Conservation (phyloP, 768 basidiomycete genomes). For the Boletus barrowsii region DNA sequence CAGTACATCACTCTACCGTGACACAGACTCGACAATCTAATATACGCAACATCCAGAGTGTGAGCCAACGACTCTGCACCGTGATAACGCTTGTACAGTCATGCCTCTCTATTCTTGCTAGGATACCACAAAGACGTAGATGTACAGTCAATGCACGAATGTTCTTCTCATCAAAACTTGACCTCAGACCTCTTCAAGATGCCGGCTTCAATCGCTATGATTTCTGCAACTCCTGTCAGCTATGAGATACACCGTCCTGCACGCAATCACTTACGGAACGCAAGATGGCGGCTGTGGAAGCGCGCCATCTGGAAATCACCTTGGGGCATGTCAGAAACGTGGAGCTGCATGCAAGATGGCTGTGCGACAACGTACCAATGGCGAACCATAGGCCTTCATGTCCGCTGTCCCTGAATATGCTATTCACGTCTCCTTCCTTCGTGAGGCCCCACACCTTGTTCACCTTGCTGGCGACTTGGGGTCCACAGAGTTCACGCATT, state of each 20-base stretch:
- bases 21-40: too few relatives aligned
- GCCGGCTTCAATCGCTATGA: constrained; percentile 30
- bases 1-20: too few relatives aligned
- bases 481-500: constrained; percentile 39
- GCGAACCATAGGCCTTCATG: constrained; percentile 36
- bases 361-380: constrained; percentile 11
- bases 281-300: constrained; percentile 31
- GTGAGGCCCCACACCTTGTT: constrained; percentile 60
- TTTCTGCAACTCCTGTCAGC: constrained; percentile 18
- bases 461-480: constrained; percentile 43
- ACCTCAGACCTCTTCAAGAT: constrained; percentile 23
- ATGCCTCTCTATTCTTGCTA: too few relatives aligned
- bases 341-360: too few relatives aligned
- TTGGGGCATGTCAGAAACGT: neutral
- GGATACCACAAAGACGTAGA: too few relatives aligned
- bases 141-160: too few relatives aligned
- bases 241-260: neutral
- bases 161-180: constrained; percentile 13
- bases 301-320: constrained; percentile 24
- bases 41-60: too few relatives aligned
- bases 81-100: too few relatives aligned
- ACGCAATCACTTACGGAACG: constrained; percentile 25
- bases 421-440: constrained; percentile 58
- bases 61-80: too few relatives aligned
- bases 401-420: constrained; percentile 33